Base-by-base conservation (phyloP, 768 basidiomycete species). In the Mycena epipterygia region DNA sequence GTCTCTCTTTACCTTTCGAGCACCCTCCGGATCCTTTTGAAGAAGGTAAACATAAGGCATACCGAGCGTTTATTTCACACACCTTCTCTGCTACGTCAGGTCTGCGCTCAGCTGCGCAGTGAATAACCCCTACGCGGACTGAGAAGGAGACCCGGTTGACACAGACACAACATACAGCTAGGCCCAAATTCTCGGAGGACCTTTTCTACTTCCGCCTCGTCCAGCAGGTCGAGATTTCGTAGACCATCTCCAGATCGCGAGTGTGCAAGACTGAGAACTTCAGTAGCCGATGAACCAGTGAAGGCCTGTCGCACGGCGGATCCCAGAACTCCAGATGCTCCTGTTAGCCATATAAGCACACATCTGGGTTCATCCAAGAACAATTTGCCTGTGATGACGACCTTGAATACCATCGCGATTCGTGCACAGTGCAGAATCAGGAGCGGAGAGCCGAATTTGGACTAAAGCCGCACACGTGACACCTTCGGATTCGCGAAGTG, bases 21-120 rank as follows among this genome's bases (percentile, higher is more conserved):
- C 87, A 39, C 87, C 90, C 52, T 88, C 89, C 30, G 93, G 93
- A 80, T 95, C 87, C 91, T 93, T n/a, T n/a, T 44, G 55, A 66
- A 17, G 25, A 17, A 21, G 44, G 37, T 30, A 55, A 64, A 51
- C 16, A 61, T 67, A 33, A 30, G 33, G n/a, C 37, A 39, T 27
- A 39, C 29, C 48, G 4, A 42, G 25, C 35, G 51, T 35, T 8
- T 23, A 14, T 12, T 27, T 27, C 37, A 78, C 87, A 57, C 71
- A 94, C 96, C 84, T 93, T 93, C 79, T 97, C 95, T 64, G 95
- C 96, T 16, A 95, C 93, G 77, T 98, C 96, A 6, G 97, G 96
- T 49, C 96, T 85, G 70, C 97, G 83, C 81, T 99, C 97, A 2
- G 97, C 97, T 17, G 97, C 97, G 76, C 96, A 98, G 77, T 99